Evolutionary conservation across 2,329 filamentous ascomycete genomes (phyloP).

Genomic region (Cladophialophora immunda): DNA sequence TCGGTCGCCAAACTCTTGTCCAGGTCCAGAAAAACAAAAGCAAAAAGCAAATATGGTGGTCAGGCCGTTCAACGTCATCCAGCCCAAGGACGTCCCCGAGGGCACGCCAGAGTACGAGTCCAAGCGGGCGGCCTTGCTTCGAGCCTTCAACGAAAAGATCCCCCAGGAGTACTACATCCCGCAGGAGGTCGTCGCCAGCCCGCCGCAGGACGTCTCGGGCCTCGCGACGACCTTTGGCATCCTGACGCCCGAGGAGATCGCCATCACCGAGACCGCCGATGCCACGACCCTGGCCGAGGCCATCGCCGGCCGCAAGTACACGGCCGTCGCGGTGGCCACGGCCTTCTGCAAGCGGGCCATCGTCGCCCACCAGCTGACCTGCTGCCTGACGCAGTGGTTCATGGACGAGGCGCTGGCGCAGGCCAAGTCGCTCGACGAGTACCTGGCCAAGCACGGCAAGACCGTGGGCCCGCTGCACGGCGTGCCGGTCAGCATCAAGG

Average conservation of each 20-base stretch:
- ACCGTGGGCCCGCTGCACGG: constrained; percentile 69
- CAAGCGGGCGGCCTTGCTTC: constrained; percentile 27
- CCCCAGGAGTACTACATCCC: constrained; percentile 56
- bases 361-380: constrained; percentile 48
- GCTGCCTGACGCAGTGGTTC: constrained; percentile 62
- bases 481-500: constrained; percentile 64
- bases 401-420: constrained; percentile 59
- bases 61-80: constrained; percentile 23
- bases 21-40: constrained; percentile 1
- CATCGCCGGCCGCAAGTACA: constrained; percentile 29
- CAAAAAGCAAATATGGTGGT: constrained; percentile 24
- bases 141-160: constrained; percentile 43
- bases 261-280: constrained; percentile 60
- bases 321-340: constrained; percentile 46
- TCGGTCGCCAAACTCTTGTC: background rate
- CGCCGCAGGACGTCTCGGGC: constrained; percentile 51
- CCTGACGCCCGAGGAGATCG: constrained; percentile 53
- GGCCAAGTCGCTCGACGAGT: constrained; percentile 59
- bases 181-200: constrained; percentile 36
- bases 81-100: constrained; percentile 22
- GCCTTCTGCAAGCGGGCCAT: constrained; percentile 54
- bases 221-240: constrained; percentile 60
- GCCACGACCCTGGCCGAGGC: constrained; percentile 52
- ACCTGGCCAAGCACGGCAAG: constrained; percentile 50
- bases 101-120: constrained; percentile 33